A percentile compares a stretch with the other conserved stretches of the same genome.
Evolutionary conservation across 106 monocot genomes (phyloP).

Genomic region (Dendrobium officinale): DNA sequence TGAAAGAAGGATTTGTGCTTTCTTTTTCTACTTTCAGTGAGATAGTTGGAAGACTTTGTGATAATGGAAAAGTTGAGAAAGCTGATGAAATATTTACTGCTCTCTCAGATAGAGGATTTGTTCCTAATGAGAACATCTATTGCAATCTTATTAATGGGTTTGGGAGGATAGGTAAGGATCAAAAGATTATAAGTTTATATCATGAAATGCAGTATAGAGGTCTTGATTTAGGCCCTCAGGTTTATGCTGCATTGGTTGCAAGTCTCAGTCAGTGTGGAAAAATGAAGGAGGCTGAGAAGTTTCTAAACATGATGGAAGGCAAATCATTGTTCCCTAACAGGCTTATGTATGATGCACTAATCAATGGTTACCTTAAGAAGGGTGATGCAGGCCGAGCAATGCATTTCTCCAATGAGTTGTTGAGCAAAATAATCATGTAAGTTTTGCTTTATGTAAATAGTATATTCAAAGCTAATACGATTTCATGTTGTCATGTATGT

Average conservation of each 20-base stretch:
- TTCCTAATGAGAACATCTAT: conserved; percentile 40
- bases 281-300: conserved; percentile 55
- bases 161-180: conserved; percentile 24
- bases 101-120: conserved; percentile 55
- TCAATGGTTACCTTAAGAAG: conserved; percentile 12
- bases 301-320: conserved; percentile 14
- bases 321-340: conserved; percentile 16
- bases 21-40: conserved; percentile 31
- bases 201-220: conserved; percentile 72
- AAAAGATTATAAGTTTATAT: conserved; percentile 41
- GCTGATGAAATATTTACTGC: conserved; percentile 55
- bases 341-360: conserved; percentile 25
- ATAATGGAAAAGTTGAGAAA: conserved; percentile 41
- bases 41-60: conserved; percentile 43
- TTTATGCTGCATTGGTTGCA: conserved; percentile 36
- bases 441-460: not conserved
- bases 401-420: conserved; percentile 25
- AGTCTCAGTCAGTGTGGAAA: conserved; percentile 55
- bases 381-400: conserved; percentile 22
- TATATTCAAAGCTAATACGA: not conserved
- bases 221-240: conserved; percentile 9
- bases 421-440: conserved; percentile 3
- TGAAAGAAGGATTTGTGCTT: conserved; percentile 37
- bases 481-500: too few species aligned
- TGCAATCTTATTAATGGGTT: conserved; percentile 58